A percentile compares a stretch with the other conserved stretches of the same genome.
Evolutionary conservation across 139 green algal genomes (phyloP).

Genomic region (Coelastrella sp.): DNA sequence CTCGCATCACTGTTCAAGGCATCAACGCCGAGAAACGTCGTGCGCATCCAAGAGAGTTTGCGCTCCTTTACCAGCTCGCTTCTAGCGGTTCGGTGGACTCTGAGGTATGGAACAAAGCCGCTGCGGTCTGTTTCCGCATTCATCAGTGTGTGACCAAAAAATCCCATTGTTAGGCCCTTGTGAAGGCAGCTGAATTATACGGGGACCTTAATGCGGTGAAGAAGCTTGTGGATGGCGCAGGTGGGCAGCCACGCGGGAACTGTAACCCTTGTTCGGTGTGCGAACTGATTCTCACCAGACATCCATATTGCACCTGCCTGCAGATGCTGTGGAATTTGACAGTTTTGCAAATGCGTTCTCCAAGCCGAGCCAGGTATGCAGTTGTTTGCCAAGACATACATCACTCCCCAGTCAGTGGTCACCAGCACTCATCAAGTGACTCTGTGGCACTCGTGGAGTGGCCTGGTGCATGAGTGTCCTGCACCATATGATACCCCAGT

Average conservation of each 20-base stretch:
- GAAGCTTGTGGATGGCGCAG: background rate
- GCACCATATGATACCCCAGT: too few species aligned
- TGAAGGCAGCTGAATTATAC: conserved; percentile 6
- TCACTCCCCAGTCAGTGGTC: background rate
- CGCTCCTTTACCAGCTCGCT: background rate
- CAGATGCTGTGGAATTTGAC: conserved; percentile 49
- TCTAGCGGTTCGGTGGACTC: background rate
- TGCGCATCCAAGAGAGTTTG: background rate
- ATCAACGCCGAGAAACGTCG: background rate
- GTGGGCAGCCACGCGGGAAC: too few species aligned
- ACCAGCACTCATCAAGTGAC: background rate
- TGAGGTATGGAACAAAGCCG: background rate
- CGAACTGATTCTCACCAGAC: background rate
- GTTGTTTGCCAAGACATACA: background rate
- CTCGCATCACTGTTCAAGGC: background rate
- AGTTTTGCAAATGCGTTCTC: conserved; percentile 50
- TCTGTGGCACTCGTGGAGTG: background rate
- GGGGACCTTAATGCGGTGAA: background rate
- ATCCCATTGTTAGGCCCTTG: conserved; percentile 19
- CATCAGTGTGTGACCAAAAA: background rate
- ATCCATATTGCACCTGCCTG: background rate
- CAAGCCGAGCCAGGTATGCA: conserved; percentile 44
- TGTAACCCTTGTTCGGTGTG: background rate
- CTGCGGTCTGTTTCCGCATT: background rate
- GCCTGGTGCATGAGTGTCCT: too few species aligned